phyloP scores from a whole-genome alignment of 2,329 filamentous ascomycete genomes.

The Colletotrichum liriopes region DNA sequence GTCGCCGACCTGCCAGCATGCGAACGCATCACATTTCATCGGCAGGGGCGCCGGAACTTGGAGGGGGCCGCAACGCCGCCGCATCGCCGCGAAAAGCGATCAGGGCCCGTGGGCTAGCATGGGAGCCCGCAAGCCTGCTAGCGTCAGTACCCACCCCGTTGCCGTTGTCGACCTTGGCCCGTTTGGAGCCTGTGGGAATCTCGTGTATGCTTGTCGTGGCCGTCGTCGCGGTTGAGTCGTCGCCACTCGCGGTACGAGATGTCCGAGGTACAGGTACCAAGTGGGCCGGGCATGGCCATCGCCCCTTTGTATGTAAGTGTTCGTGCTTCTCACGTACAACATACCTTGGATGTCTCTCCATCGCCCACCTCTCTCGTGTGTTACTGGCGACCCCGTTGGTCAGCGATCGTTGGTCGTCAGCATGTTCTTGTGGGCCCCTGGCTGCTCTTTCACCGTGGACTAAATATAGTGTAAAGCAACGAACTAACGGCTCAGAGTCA shows the following conservation, averaged over 20 bases:
- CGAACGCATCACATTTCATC: conserved; percentile 31
- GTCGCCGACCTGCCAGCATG: conserved; percentile 17
- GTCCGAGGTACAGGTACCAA: conserved; percentile 15
- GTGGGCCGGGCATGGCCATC: not conserved
- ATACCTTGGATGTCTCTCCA: conserved; percentile 36
- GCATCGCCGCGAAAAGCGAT: conserved; percentile 33
- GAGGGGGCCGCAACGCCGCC: conserved; percentile 35
- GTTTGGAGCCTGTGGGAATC: conserved; percentile 39
- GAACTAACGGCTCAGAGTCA: conserved; percentile 24
- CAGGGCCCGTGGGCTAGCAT: conserved; percentile 34
- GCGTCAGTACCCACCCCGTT: conserved; percentile 34
- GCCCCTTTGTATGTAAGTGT: conserved; percentile 33
- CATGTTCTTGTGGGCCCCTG: conserved; percentile 25
- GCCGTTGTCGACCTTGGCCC: conserved; percentile 24
- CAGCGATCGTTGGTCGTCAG: conserved; percentile 13
- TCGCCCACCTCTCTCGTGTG: conserved; percentile 12
- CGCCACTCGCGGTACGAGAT: conserved; percentile 19
- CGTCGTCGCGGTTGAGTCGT: conserved; percentile 15
- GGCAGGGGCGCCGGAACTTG: conserved; percentile 40
- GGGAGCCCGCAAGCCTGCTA: conserved; percentile 21
- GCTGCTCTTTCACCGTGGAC: conserved; percentile 19
- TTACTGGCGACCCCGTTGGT: conserved; percentile 30
- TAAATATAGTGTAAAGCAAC: conserved; percentile 38
- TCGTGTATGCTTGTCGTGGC: conserved; percentile 29
- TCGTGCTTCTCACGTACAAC: conserved; percentile 36